Evolutionary conservation across 257 asterid genomes (phyloP).

Genomic region (Gynochthodes officinalis): DNA sequence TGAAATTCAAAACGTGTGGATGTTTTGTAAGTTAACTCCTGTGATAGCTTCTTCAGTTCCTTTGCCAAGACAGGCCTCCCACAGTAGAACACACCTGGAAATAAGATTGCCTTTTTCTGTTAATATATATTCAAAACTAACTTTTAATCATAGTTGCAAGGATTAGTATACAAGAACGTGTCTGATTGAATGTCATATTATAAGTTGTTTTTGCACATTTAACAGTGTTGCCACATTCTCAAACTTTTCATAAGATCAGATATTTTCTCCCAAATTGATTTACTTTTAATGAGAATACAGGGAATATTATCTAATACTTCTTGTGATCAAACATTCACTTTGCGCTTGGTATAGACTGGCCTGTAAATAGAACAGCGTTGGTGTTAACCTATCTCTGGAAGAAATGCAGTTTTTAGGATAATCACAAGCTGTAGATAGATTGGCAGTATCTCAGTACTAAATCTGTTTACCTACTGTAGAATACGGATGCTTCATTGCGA

Average conservation of each 20-base stretch:
- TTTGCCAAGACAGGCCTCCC: constrained; percentile 78
- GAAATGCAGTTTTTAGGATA: background rate
- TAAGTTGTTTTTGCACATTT: too few relatives aligned
- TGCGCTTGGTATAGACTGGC: background rate
- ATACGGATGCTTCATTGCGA: constrained; percentile 75
- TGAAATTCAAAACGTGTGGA: constrained; percentile 79
- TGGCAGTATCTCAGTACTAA: constrained; percentile 11
- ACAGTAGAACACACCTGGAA: constrained; percentile 76
- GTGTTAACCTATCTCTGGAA: background rate
- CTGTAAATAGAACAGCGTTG: background rate
- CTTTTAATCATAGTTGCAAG: background rate
- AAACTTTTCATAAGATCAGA: background rate
- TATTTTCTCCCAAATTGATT: background rate
- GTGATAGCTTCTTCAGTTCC: constrained; percentile 68
- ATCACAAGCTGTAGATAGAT: background rate
- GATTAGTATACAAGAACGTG: too few relatives aligned
- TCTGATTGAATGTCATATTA: too few relatives aligned
- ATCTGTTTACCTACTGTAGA: constrained; percentile 65
- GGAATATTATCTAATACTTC: background rate
- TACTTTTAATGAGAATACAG: background rate
- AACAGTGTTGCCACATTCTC: background rate
- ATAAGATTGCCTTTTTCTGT: background rate
- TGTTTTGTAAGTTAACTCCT: constrained; percentile 66
- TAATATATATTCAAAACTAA: background rate
- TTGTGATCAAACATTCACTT: background rate